Conservation (phyloP, 176 grass and related monocot genomes). For the Oryza coarctata region DNA sequence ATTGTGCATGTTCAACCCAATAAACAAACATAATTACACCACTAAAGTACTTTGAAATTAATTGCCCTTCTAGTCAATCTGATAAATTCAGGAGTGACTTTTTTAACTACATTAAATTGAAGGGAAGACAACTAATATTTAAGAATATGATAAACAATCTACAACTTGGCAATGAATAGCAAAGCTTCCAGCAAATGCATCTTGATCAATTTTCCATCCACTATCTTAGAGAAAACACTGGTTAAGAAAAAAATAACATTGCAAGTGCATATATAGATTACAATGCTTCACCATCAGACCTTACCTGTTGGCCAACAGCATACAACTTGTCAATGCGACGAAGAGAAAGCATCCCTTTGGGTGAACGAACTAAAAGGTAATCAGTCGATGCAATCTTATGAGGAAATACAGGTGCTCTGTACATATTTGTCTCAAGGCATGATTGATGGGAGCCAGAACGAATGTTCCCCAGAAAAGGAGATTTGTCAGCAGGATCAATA, state of each 20-base stretch:
- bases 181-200: background rate
- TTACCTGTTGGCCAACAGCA: constrained; percentile 91
- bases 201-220: background rate
- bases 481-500: constrained; percentile 86
- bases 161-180: no score
- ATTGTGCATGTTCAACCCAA: constrained; percentile 16
- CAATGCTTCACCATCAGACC: constrained; percentile 20
- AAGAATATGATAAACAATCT: background rate
- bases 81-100: background rate
- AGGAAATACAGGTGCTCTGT: constrained; percentile 82
- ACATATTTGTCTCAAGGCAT: constrained; percentile 93
- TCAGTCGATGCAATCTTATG: constrained; percentile 78
- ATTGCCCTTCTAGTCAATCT: background rate
- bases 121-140: constrained; percentile 9
- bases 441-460: constrained; percentile 69
- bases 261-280: constrained; percentile 9
- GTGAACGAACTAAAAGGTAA: constrained; percentile 90
- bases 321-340: constrained; percentile 80
- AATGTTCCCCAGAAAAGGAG: constrained; percentile 90
- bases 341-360: constrained; percentile 85
- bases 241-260: constrained; percentile 3
- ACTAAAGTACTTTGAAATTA: constrained; percentile 4
- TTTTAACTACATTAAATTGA: background rate
- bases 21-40: constrained; percentile 6
- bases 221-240: background rate